Evolutionary conservation across 176 grass and related monocot genomes (phyloP), one percentile per base, ranked within the genome.

Genomic region (Juncus inflexus): DNA sequence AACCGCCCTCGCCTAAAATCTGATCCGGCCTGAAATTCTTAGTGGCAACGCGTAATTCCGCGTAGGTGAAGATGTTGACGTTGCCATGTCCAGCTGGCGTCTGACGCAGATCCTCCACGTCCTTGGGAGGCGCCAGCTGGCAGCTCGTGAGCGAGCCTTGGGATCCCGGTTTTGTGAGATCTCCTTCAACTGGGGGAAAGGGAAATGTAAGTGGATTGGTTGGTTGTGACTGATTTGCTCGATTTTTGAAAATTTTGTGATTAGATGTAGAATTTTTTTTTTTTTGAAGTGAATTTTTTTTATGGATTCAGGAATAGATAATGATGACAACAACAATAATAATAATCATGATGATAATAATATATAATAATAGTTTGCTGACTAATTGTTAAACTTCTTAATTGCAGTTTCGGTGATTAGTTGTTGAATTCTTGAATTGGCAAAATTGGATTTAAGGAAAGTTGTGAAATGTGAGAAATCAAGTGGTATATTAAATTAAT

Each of bases 1-100:
- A 97, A 2, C 92, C 92, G 35, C 92, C 92, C 80, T 89, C 92
- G 58, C 92, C 92, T 58, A 97, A 87, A 65, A 97, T 79, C 55
- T 89, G 82, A 63, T 97, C 92, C 38, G 87, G 83, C 5, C 87
- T 80, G 15, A 91, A 97, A 61, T 97, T 97, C 63, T 91, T 97
- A 6, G 92, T 97, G 65, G 87, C 80, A 59, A 83, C 74, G 74
- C 80, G 84, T 67, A 97, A 55, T 68, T 97, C 85, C 1, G 69
- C 73, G 57, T 91, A 97, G 56, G 82, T 89, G 67, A 97, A 97
- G 63, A 91, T 89, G 61, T 84, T 85, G 50, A 89, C 87, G 77
- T 87, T 83, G 37, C 87, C 84, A 67, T 91, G 76, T 71, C 84
- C 92, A 81, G 81, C 78, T 47, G 43, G 43, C 70, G 76, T 83